Evolutionary conservation across 2,329 filamentous ascomycete species (phyloP).

Genomic region (Microsporum audouinii): DNA sequence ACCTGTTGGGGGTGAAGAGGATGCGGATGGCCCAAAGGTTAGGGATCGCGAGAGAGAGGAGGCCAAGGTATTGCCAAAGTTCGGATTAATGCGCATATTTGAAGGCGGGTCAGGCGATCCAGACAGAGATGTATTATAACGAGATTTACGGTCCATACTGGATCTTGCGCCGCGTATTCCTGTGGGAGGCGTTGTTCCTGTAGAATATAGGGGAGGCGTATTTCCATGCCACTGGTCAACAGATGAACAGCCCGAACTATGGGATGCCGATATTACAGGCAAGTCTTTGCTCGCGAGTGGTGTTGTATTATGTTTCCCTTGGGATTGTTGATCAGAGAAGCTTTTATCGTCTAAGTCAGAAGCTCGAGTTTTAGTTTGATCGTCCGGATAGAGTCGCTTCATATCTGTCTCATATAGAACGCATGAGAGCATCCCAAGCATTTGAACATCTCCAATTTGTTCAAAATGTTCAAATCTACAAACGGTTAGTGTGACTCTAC

Average conservation of each 20-base stretch:
- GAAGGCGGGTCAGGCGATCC: slow-evolving; percentile 33
- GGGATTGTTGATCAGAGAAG: neutral
- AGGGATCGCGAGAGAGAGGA: slow-evolving; percentile 37
- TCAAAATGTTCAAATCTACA: slow-evolving; percentile 47
- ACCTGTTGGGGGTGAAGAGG: slow-evolving; percentile 30
- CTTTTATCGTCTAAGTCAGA: neutral
- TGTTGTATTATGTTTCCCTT: slow-evolving; percentile 17
- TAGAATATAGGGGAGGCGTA: slow-evolving; percentile 42
- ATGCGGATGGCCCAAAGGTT: slow-evolving; percentile 33
- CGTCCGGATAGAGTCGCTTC: neutral
- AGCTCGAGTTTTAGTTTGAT: neutral
- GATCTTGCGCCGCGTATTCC: slow-evolving; percentile 32
- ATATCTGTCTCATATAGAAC: slow-evolving; percentile 42
- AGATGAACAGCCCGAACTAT: slow-evolving; percentile 41
- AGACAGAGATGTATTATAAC: slow-evolving; percentile 29
- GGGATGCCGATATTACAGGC: slow-evolving; percentile 23
- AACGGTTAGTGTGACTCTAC: neutral
- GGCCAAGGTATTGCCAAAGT: slow-evolving; percentile 32
- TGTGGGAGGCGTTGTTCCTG: slow-evolving; percentile 42
- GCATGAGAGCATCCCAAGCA: slow-evolving; percentile 55
- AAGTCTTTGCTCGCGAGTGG: slow-evolving; percentile 26
- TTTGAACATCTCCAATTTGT: slow-evolving; percentile 49
- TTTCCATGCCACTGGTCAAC: slow-evolving; percentile 41
- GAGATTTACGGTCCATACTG: slow-evolving; percentile 32
- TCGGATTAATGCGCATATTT: slow-evolving; percentile 29